phyloP scores from a whole-genome alignment of 2,329 filamentous ascomycete genomes.

The Penicillium sp. region DNA sequence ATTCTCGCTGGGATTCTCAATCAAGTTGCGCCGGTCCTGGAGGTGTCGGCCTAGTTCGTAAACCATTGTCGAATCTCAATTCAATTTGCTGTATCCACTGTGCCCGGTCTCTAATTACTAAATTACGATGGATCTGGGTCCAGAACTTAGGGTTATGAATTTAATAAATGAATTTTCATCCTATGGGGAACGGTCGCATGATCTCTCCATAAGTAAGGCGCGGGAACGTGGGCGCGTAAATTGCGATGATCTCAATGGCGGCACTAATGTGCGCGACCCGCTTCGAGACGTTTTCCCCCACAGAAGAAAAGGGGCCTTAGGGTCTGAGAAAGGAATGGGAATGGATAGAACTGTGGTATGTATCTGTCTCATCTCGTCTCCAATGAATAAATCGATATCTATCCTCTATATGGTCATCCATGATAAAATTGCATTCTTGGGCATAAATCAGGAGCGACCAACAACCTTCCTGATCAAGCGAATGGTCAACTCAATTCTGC shows the following conservation, averaged over 20 bases:
- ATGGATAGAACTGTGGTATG: neutral
- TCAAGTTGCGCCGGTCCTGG: slow-evolving; percentile 17
- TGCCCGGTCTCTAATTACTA: neutral
- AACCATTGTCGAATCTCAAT: neutral
- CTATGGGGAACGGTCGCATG: neutral
- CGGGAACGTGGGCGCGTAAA: neutral
- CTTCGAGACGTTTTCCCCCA: neutral
- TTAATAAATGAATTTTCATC: neutral
- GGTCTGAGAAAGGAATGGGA: neutral
- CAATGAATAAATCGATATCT: neutral
- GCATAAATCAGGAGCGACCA: slow-evolving; percentile 6
- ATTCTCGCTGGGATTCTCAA: slow-evolving; percentile 29
- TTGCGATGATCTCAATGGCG: neutral
- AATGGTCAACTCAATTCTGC: neutral
- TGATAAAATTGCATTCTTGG: too few species aligned
- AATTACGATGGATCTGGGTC: neutral
- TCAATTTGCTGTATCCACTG: neutral
- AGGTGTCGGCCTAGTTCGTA: neutral
- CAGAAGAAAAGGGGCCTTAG: neutral
- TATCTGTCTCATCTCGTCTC: neutral
- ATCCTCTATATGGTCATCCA: neutral
- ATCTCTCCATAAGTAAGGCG: neutral
- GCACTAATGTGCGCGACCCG: neutral
- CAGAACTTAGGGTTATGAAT: too few species aligned
- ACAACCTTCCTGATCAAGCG: slow-evolving; percentile 1